These are phyloP conservation scores for Bryoglossum gracile DNA, from an alignment of 495 filamentous ascomycete species.

Conservation along the genomic window DNA sequence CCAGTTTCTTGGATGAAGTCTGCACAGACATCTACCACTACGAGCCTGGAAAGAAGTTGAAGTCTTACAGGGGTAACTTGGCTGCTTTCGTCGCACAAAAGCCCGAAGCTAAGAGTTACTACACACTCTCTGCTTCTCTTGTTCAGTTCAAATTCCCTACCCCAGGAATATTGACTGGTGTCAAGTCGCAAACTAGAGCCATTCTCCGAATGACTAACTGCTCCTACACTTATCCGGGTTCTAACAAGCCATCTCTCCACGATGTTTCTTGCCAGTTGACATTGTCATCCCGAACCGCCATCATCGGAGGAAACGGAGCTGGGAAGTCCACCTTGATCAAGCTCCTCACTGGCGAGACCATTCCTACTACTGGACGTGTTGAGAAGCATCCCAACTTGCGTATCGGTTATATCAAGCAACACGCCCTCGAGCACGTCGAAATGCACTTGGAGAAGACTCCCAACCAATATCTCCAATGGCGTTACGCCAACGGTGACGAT, in stretches of 20 bases:
- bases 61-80: slow-evolving; percentile 90
- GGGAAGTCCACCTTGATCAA: slow-evolving; percentile 99
- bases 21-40: slow-evolving; percentile 99
- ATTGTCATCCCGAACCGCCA: slow-evolving; percentile 87
- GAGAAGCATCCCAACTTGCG: slow-evolving; percentile 98
- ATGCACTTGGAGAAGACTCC: slow-evolving; percentile 99
- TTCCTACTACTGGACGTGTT: slow-evolving; percentile 80
- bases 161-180: slow-evolving; percentile 87
- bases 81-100: slow-evolving; percentile 84
- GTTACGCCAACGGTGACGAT: slow-evolving; percentile 93
- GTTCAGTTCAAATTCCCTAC: slow-evolving; percentile 97
- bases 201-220: slow-evolving; percentile 93
- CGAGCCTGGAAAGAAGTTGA: slow-evolving; percentile 88
- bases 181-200: slow-evolving; percentile 87
- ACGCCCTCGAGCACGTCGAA: slow-evolving; percentile 97
- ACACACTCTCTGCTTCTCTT: slow-evolving; percentile 84
- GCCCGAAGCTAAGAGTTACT: slow-evolving; percentile 98
- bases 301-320: slow-evolving; percentile 95
- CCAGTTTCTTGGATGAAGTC: slow-evolving; percentile 90
- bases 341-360: slow-evolving; percentile 88
- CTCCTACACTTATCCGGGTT: slow-evolving; percentile 82
- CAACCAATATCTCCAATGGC: slow-evolving; percentile 98
- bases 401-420: slow-evolving; percentile 99
- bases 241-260: slow-evolving; percentile 75
- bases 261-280: slow-evolving; percentile 82